Evolutionary conservation across 2,329 filamentous ascomycete genomes (phyloP), one percentile per base, ranked within the genome.

Genomic region (Periconia sp.): DNA sequence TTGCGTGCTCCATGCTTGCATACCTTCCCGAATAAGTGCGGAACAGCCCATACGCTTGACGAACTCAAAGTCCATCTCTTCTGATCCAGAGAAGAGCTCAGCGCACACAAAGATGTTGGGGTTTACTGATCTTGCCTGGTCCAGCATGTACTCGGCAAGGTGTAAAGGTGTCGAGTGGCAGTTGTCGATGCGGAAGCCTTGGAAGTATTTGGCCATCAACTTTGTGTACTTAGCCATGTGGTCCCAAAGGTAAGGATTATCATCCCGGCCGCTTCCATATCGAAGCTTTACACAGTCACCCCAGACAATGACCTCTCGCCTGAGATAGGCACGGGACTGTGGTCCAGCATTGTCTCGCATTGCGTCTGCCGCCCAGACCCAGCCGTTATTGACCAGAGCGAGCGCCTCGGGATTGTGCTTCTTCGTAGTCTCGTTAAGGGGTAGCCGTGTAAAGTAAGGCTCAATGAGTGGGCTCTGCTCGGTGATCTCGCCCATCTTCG

Each of bases 321-420:
- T 84, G n/a, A 99, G 80, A 63, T 99, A 99, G n/a, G 92, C 91
- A 42, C 86, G 85, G 7, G 92, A 96, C 33, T 88, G 78, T 0
- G 91, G 87, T 0, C 95, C 95, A 21, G 94, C 94, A 62, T 97
- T 94, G 73, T 99, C 94, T 30, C 89, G 81, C 71, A 97, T 81
- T 1, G 94, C 92, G 72, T 97, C 95, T 5, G 92, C 92, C 45
- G 89, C 92, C 94, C 94, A 99, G 7, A 99, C 92, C 94, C 94
- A 99, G 30, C 94, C 94, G 64, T 99, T 99, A 72, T 97, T 97
- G 28, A 86, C 92, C 37, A 99, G 74, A 2, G 89, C 89, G 32
- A 95, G 78, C 30, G 91, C 86, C 43, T 86, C 86, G 1, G 85
- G 79, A 43, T 85, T 85, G 61, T 95, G 87, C 61, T 89, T 85